Evolutionary conservation across 345 rosid species (phyloP).

Genomic region (Turnera subulata): DNA sequence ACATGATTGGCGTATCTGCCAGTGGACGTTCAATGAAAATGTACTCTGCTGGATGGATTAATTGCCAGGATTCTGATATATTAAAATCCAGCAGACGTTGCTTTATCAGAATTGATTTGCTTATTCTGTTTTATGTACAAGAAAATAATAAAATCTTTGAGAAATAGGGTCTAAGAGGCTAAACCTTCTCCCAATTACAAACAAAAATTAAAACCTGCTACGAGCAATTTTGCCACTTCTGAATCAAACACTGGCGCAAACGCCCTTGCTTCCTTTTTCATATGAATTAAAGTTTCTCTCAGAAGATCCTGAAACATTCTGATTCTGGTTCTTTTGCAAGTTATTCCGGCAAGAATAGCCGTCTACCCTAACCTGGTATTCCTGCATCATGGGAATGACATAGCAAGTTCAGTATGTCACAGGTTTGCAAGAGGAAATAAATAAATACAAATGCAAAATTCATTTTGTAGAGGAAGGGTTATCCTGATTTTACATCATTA

Average conservation of each 20-base stretch:
- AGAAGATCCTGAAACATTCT: neutral
- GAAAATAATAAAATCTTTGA: no score
- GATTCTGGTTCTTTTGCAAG: conserved; percentile 19
- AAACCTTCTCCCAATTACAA: no score
- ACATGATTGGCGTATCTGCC: no score
- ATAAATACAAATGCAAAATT: no score
- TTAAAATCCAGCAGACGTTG: no score
- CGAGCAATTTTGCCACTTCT: neutral
- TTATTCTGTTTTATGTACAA: neutral
- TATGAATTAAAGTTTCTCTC: neutral
- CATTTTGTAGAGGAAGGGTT: neutral
- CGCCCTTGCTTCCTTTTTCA: conserved; percentile 11
- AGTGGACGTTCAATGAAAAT: no score
- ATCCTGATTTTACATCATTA: conserved; percentile 33
- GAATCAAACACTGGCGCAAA: conserved; percentile 21
- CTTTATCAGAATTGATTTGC: neutral
- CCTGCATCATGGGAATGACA: conserved; percentile 26
- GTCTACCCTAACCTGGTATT: conserved; percentile 17
- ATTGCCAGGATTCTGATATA: no score
- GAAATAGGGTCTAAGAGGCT: no score
- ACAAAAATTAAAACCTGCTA: neutral
- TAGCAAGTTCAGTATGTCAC: neutral
- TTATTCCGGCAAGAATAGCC: conserved; percentile 8
- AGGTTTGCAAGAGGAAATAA: neutral
- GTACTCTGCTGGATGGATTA: no score